These are phyloP conservation scores for Yamadazyma friedrichii DNA, from an alignment of 1,139 yeast species.

Conservation along the genomic window DNA sequence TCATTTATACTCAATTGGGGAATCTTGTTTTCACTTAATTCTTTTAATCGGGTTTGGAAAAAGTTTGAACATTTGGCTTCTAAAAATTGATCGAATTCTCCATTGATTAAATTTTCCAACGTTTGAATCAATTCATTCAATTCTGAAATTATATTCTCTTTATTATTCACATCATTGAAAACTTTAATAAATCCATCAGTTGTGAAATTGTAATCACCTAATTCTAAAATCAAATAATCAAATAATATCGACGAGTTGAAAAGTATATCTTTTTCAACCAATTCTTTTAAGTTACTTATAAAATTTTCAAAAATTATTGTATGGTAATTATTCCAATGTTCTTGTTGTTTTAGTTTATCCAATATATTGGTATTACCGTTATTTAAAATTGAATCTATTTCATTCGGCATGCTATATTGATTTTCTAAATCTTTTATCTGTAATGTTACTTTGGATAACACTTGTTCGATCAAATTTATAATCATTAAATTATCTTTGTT, in stretches of 20 bases:
- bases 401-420: constrained; percentile 48
- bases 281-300: constrained; percentile 41
- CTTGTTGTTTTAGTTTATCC: constrained; percentile 47
- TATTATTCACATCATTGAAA: constrained; percentile 8
- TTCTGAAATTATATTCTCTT: constrained; percentile 6
- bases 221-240: constrained; percentile 35
- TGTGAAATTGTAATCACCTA: constrained; percentile 23
- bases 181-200: constrained; percentile 17
- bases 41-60: constrained; percentile 26
- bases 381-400: constrained; percentile 48
- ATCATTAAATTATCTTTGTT: constrained; percentile 8
- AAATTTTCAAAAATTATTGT: constrained; percentile 39
- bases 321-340: constrained; percentile 53
- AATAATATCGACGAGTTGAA: constrained; percentile 53
- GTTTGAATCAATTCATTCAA: constrained; percentile 15
- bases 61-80: constrained; percentile 33
- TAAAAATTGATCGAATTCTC: constrained; percentile 37
- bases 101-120: constrained; percentile 31
- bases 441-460: constrained; percentile 25
- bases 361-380: constrained; percentile 44
- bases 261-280: constrained; percentile 52
- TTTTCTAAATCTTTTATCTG: constrained; percentile 53
- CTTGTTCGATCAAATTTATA: constrained; percentile 24
- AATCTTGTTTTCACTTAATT: not conserved
- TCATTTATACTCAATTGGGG: not conserved